Evolutionary conservation across 352 stramenopile species (phyloP).

Genomic region (Pythium aphanidermatum): DNA sequence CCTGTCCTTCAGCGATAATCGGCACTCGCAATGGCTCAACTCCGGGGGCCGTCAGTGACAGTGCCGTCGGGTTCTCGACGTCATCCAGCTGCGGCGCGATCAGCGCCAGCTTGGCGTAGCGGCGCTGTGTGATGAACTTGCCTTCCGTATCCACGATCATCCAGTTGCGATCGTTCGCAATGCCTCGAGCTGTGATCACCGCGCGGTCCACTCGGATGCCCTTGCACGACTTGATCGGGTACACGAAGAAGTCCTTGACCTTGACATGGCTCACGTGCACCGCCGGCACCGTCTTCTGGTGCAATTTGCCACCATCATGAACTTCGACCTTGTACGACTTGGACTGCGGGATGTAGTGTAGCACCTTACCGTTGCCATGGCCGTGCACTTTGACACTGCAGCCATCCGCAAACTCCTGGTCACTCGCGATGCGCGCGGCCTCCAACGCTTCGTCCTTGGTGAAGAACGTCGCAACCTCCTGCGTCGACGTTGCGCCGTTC

Average conservation of each 20-base stretch:
- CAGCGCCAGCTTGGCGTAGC: slow-evolving; percentile 57
- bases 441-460: slow-evolving; percentile 11
- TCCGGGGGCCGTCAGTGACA: slow-evolving; percentile 38
- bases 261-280: slow-evolving; percentile 15
- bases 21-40: slow-evolving; percentile 60
- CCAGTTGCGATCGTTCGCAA: slow-evolving; percentile 71
- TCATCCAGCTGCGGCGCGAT: slow-evolving; percentile 50
- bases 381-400: slow-evolving; percentile 11
- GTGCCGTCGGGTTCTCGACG: slow-evolving; percentile 33
- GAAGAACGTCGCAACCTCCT: neutral
- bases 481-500: neutral
- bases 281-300: slow-evolving; percentile 12
- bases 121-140: slow-evolving; percentile 69
- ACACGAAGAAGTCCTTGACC: slow-evolving; percentile 52
- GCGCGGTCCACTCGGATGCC: slow-evolving; percentile 43
- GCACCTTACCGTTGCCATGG: slow-evolving; percentile 18
- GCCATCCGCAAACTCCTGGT: slow-evolving; percentile 16
- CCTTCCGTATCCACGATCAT: slow-evolving; percentile 62
- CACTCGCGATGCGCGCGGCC: slow-evolving; percentile 7
- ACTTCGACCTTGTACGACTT: slow-evolving; percentile 69
- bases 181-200: slow-evolving; percentile 49
- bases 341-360: slow-evolving; percentile 67
- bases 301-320: slow-evolving; percentile 27
- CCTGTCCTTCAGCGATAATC: slow-evolving; percentile 29
- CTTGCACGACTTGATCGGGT: slow-evolving; percentile 82